Evolutionary conservation across 306 rosid species (phyloP).

Genomic region (Rosa lucieae): DNA sequence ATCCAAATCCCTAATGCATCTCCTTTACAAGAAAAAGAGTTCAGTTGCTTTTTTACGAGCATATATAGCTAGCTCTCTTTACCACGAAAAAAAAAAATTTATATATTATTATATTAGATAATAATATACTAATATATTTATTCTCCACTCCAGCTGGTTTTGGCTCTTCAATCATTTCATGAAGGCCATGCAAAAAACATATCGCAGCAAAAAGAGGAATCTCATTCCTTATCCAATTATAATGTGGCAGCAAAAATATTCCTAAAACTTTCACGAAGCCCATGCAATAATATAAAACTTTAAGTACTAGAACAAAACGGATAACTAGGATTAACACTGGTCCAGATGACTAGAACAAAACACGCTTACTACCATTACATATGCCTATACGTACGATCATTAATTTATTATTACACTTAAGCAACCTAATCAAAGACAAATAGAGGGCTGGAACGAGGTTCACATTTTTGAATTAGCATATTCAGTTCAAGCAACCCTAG

Average conservation of each 20-base stretch:
- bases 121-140: too few relatives aligned
- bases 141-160: not conserved
- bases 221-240: not conserved
- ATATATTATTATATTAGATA: too few relatives aligned
- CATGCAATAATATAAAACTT: not conserved
- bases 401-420: not conserved
- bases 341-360: not conserved
- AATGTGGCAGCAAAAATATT: not conserved
- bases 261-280: not conserved
- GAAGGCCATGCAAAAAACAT: not conserved
- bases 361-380: not conserved
- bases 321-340: too few relatives aligned
- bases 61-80: too few relatives aligned
- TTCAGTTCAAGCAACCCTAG: constrained; percentile 30
- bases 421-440: not conserved
- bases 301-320: not conserved
- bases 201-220: not conserved
- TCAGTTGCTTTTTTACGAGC: not conserved
- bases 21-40: not conserved
- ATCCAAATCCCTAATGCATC: not conserved
- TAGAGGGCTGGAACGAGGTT: too few relatives aligned
- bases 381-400: not conserved
- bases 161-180: not conserved
- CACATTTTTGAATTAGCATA: too few relatives aligned
- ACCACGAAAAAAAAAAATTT: too few relatives aligned